Base-by-base conservation (phyloP, 371 early-diverging fungal species). In the Rhizomucor miehei region DNA sequence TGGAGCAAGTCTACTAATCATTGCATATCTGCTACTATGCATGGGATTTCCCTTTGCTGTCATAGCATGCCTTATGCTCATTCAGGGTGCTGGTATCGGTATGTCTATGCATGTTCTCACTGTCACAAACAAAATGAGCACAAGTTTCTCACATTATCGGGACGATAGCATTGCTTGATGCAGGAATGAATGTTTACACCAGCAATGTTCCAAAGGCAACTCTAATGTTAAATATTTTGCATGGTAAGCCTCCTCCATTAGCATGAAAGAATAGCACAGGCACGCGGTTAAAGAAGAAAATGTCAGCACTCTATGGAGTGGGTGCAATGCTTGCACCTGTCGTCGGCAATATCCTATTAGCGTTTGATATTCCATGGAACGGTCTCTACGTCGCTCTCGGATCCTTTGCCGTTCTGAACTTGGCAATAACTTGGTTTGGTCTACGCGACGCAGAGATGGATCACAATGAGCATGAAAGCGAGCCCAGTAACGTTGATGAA, bases 251-350 rank as follows among this genome's bases (percentile, higher is more conserved):
- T 2, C 5, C 24, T 47, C 0, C 24, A 24, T 1, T 29, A n/a
- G n/a, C n/a, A 29, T 25, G 34, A 20, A 36, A 23, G 23, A 14
- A 14, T 20, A 2, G 34, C 8, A 10, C n/a, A 52, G n/a, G n/a
- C n/a, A n/a, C n/a, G n/a, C n/a, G n/a, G n/a, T n/a, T n/a, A n/a
- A n/a, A n/a, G n/a, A n/a, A n/a, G n/a, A 29, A 29, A 29, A 8
- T 29, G 21, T 12, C 39, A 65, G 63, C 66, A 12, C 4, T 52
- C 6, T 63, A 63, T 45, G 64, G 66, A 43, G 50, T 63, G 11
- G 69, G 69, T 25, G 69, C 69, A 10, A 63, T 68, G 65, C 24
- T 64, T 6, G 56, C 56, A 24, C 69, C 69, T 21, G 24, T 64
- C 29, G 49, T 68, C 6, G 49, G 48, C 13, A 54, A 59, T 12